phyloP scores from a whole-genome alignment of 345 rosid genomes.

The Passiflora organensis region DNA sequence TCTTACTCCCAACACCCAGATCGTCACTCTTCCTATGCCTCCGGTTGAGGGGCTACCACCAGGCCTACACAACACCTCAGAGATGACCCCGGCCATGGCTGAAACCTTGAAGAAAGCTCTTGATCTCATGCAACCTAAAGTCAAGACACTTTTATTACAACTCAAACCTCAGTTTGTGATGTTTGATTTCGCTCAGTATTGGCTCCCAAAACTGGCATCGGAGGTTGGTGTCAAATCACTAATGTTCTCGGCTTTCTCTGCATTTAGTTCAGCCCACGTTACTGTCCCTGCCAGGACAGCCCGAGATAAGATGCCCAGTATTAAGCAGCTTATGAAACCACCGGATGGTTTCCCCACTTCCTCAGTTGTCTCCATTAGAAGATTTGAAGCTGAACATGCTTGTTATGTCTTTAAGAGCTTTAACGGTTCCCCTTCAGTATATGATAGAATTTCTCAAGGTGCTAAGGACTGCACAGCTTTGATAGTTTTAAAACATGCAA shows the following conservation, averaged over 20 bases:
- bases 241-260: neutral
- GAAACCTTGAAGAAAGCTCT: conserved; percentile 23
- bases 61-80: neutral
- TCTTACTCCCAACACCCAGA: conserved; percentile 10
- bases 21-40: conserved; percentile 17
- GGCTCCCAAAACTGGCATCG: conserved; percentile 11
- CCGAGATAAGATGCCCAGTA: neutral
- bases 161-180: conserved; percentile 32
- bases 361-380: conserved; percentile 6
- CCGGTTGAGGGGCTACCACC: conserved; percentile 23
- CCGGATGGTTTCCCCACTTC: conserved; percentile 19
- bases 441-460: neutral
- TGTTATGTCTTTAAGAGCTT: conserved; percentile 14
- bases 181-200: conserved; percentile 11
- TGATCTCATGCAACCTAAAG: conserved; percentile 31
- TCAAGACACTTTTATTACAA: conserved; percentile 9
- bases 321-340: conserved; percentile 14
- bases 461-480: neutral
- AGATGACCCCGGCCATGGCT: conserved; percentile 8
- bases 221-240: conserved; percentile 1
- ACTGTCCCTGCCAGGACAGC: conserved; percentile 16
- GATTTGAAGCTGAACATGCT: conserved; percentile 13
- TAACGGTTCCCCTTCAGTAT: conserved; percentile 6
- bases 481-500: conserved; percentile 18
- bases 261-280: neutral